A percentile compares a stretch with the other conserved stretches of the same genome.
Evolutionary conservation across 2,329 filamentous ascomycete genomes (phyloP).

Genomic region (Lachnellula cervina): DNA sequence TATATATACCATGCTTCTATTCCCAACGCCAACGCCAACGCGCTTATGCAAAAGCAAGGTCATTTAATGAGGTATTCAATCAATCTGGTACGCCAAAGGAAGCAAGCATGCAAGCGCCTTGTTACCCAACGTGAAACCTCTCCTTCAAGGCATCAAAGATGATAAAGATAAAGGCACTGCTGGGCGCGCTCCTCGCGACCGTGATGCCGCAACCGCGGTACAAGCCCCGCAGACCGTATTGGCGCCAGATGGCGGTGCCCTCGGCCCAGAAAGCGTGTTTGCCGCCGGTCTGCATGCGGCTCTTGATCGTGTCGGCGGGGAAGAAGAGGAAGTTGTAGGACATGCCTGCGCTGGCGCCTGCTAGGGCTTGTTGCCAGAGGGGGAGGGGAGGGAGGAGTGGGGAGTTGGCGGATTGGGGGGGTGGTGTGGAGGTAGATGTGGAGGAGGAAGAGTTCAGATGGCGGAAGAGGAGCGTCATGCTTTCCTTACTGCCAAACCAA

Average conservation of each 20-base stretch:
- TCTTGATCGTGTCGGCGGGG: conserved; percentile 96
- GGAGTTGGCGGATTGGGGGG: conserved; percentile 1
- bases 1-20: no score
- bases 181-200: conserved; percentile 79
- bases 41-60: no score
- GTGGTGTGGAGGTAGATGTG: conserved; percentile 27
- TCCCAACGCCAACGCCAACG: no score
- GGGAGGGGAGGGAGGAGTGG: conserved; percentile 50
- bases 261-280: conserved; percentile 64
- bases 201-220: conserved; percentile 97
- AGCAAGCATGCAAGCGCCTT: no score
- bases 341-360: conserved; percentile 84
- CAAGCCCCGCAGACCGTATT: conserved; percentile 76
- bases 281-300: conserved; percentile 87
- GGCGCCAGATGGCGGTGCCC: conserved; percentile 68
- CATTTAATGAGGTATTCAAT: no score
- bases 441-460: conserved; percentile 41
- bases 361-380: conserved; percentile 80
- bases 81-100: no score
- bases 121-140: conserved; percentile 45
- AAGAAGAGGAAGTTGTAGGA: conserved; percentile 97
- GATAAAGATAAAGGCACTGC: conserved; percentile 97
- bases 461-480: conserved; percentile 49
- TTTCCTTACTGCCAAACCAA: conserved; percentile 93
- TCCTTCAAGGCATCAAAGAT: conserved; percentile 84